These are phyloP conservation scores for Coelastrella sp. DNA, from an alignment of 139 green algal genomes.

Conservation along the genomic window DNA sequence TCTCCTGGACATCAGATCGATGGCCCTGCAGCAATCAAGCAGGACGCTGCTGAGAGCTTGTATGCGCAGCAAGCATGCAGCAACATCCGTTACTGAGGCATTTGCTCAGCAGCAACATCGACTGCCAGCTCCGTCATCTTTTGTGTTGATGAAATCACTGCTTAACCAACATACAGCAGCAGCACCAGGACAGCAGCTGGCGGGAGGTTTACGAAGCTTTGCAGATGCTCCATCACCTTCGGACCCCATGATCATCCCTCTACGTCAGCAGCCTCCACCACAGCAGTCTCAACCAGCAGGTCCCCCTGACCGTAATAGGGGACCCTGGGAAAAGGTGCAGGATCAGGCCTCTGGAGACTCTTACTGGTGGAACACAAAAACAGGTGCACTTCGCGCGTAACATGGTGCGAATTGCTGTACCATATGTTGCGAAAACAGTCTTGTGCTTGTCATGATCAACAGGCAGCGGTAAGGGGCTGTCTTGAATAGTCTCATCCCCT, in stretches of 20 bases:
- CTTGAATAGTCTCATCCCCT: no score
- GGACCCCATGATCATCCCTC: constrained; percentile 25
- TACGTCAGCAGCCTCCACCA: constrained; percentile 10
- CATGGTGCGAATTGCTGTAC: no score
- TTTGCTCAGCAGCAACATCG: not conserved
- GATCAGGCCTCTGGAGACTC: not conserved
- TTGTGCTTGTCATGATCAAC: no score
- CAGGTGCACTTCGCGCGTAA: not conserved
- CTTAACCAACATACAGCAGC: not conserved
- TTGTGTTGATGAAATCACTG: not conserved
- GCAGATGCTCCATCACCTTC: not conserved
- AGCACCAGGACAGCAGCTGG: not conserved
- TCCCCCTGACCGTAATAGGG: not conserved
- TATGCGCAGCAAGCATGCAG: not conserved
- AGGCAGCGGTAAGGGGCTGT: no score
- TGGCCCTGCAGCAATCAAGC: not conserved
- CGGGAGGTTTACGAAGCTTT: not conserved
- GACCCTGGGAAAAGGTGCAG: constrained; percentile 3
- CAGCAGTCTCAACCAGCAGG: not conserved
- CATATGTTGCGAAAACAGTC: no score
- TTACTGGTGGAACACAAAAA: constrained; percentile 36
- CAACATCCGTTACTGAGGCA: not conserved
- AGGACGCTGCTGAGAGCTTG: not conserved
- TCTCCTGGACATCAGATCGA: constrained; percentile 3
- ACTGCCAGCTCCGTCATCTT: not conserved